phyloP scores from a whole-genome alignment of 495 filamentous ascomycete species.

The Cudoniella acicularis region DNA sequence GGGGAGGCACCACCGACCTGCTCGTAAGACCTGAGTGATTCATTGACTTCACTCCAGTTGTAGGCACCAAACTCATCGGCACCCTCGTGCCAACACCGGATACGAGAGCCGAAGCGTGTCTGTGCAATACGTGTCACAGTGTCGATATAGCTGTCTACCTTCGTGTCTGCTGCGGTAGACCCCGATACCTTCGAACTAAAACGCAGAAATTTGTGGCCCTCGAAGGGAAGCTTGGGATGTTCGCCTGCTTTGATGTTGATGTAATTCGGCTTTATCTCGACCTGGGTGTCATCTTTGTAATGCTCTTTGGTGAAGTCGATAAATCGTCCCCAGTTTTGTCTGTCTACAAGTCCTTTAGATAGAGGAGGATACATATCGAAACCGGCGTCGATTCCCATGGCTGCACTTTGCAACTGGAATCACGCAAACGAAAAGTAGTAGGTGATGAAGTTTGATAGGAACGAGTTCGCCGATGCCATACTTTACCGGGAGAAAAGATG shows the following conservation, averaged over 20 bases:
- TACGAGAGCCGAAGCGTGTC: conserved; percentile 14
- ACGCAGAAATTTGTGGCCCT: conserved; percentile 32
- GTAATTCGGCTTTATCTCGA: conserved; percentile 28
- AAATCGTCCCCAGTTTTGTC: conserved; percentile 24
- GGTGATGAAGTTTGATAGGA: no score
- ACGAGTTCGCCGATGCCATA: no score
- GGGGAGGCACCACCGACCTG: conserved; percentile 5
- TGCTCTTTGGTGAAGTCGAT: conserved; percentile 21
- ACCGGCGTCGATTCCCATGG: conserved; percentile 27
- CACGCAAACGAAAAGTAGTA: no score
- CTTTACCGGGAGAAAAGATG: no score
- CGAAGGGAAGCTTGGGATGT: conserved; percentile 29
- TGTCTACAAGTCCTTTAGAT: conserved; percentile 22
- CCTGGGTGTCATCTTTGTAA: conserved; percentile 24
- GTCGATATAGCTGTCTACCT: conserved; percentile 10
- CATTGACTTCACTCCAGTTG: conserved; percentile 16
- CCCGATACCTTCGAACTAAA: conserved; percentile 31
- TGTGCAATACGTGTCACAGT: conserved; percentile 5
- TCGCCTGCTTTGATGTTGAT: conserved; percentile 32
- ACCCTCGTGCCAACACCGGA: conserved; percentile 12
- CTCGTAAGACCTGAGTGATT: conserved; percentile 14
- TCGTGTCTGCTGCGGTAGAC: conserved; percentile 13
- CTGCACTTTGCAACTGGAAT: no score
- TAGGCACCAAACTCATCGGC: conserved; percentile 9
- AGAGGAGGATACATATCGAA: conserved; percentile 30